These are phyloP conservation scores for Hirsutella rhossiliensis DNA, from an alignment of 2,329 filamentous ascomycete species.

Conservation along the genomic window DNA sequence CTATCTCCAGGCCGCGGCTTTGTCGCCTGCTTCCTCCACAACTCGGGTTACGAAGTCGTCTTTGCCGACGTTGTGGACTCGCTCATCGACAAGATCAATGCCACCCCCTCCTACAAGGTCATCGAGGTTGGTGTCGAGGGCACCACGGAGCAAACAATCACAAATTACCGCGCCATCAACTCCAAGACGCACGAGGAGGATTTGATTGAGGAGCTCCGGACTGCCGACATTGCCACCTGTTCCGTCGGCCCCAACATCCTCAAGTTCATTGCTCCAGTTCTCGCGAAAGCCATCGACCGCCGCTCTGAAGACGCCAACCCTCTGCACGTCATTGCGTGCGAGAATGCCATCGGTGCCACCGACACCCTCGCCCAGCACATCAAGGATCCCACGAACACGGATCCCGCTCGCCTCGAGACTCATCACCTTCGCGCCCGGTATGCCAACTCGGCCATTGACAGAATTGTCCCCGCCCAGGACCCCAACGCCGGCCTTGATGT, in stretches of 20 bases:
- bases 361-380: slow-evolving; percentile 77
- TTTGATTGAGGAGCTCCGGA: slow-evolving; percentile 73
- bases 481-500: slow-evolving; percentile 73
- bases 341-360: slow-evolving; percentile 94
- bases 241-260: slow-evolving; percentile 94
- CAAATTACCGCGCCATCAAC: slow-evolving; percentile 96
- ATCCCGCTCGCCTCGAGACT: slow-evolving; percentile 50
- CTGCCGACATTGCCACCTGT: slow-evolving; percentile 86
- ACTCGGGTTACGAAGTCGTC: slow-evolving; percentile 90
- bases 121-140: slow-evolving; percentile 84
- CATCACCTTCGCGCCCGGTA: slow-evolving; percentile 71
- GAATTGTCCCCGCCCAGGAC: slow-evolving; percentile 89
- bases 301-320: slow-evolving; percentile 57
- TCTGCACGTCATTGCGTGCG: slow-evolving; percentile 88
- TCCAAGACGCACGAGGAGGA: slow-evolving; percentile 74
- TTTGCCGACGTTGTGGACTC: slow-evolving; percentile 88
- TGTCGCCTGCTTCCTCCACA: slow-evolving; percentile 83
- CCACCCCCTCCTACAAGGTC: slow-evolving; percentile 72
- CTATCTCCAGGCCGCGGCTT: slow-evolving; percentile 54
- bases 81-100: slow-evolving; percentile 70
- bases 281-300: slow-evolving; percentile 83
- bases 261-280: slow-evolving; percentile 89
- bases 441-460: slow-evolving; percentile 96
- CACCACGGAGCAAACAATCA: slow-evolving; percentile 70
- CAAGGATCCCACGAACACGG: slow-evolving; percentile 61